phyloP scores from a whole-genome alignment of 306 rosid genomes.

The Erythrophleum fordii region DNA sequence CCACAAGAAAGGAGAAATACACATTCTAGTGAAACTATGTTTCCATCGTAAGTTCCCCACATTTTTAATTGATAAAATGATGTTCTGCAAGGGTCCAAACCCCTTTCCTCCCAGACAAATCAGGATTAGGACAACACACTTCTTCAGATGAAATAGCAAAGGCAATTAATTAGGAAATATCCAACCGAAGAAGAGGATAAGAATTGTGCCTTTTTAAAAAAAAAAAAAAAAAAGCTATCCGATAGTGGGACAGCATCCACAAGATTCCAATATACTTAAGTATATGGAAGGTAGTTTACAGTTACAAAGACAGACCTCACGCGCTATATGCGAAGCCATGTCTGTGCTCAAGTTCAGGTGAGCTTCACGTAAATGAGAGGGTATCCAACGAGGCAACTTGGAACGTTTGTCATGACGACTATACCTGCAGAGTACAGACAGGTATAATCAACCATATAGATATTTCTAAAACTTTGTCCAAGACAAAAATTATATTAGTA shows the following conservation, averaged over 20 bases:
- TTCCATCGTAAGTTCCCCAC: not conserved
- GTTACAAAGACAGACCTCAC: constrained; percentile 63
- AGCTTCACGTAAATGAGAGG: constrained; percentile 91
- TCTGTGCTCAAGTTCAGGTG: constrained; percentile 96
- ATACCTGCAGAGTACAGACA: constrained; percentile 59
- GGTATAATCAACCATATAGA: constrained; percentile 20
- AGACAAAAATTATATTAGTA: not conserved
- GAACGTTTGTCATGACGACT: constrained; percentile 98
- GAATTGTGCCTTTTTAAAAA: not conserved
- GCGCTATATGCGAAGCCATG: constrained; percentile 96
- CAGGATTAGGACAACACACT: not conserved
- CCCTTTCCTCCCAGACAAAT: not conserved
- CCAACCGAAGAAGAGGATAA: not conserved
- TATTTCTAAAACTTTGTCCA: constrained; percentile 4
- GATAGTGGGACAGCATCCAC: not conserved
- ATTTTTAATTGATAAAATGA: not conserved
- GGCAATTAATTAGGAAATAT: constrained; percentile 1
- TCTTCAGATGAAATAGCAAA: constrained; percentile 17
- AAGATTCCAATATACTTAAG: constrained; percentile 1
- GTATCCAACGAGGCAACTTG: constrained; percentile 93
- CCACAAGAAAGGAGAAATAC: not conserved
- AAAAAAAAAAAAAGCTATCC: not conserved
- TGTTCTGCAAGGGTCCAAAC: not conserved
- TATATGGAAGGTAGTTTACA: not conserved
- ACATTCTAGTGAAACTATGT: constrained; percentile 16